Evolutionary conservation across 2,329 filamentous ascomycete species (phyloP), one percentile per base, ranked within the genome.

Genomic region (Alternaria dauci): DNA sequence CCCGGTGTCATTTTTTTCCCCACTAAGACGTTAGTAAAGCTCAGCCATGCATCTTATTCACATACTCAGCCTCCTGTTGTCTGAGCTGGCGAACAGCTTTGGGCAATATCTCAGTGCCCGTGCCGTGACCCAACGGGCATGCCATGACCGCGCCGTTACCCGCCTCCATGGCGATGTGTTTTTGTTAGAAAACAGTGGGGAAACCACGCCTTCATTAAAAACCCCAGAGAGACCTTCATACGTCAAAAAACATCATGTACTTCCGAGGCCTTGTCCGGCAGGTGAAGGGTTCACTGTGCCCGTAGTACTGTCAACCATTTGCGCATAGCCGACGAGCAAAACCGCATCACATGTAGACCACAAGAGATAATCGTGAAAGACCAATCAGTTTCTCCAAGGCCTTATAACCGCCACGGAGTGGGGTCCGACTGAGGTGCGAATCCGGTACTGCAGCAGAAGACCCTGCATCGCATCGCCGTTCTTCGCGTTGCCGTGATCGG

Each of bases 401-500:
- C 43, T 34, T 41, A 36, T 58, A 20, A 38, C 36, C 32, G 28
- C 16, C 23, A 41, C 34, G 16, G 43, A 58, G 55, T 41, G 55
- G 55, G 55, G 55, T 58, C 53, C 25, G 11, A 47, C 8, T 34
- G 14, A 28, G 30, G 32, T 58, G 16, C 18, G 11, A 46, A 30
- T 26, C 28, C 41, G 46, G 54, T 52, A 52, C 54, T 36, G 46
- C 23, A 25, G 30, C 30, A 36, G 30, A 58, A 26, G 46, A 50
- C 50, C 55, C 50, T 46, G 55, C 55, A 36, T 42, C 52, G 16
- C 34, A 39, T 57, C 28, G 28, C 54, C 44, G 41, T 34, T 46
- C 46, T 34, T 58, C 47, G 25, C 46, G 23, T 34, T 51, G 20
- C 39, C 38, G 51, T 57, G 30, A 32, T 52, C 39, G n/a, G 39